Conservation (phyloP, 345 rosid species). For the Euphorbia pulcherrima region DNA sequence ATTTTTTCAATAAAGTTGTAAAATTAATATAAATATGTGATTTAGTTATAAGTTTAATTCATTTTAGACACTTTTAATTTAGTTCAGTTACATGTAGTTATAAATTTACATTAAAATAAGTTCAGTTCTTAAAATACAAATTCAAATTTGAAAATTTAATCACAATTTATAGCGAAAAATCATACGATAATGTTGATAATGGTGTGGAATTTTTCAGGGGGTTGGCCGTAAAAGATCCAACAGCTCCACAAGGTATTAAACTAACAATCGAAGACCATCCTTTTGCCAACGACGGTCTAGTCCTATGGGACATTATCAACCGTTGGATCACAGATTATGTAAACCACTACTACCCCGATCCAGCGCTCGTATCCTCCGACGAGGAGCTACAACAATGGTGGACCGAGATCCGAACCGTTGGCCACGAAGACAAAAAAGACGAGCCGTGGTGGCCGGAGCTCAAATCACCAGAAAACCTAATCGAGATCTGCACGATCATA, state of each 20-base stretch:
- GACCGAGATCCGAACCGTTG: slow-evolving; percentile 43
- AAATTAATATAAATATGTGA: no score
- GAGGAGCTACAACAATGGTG: slow-evolving; percentile 59
- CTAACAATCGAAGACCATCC: slow-evolving; percentile 57
- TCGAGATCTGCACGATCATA: slow-evolving; percentile 37
- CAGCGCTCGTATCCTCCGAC: slow-evolving; percentile 29
- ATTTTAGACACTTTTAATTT: no score
- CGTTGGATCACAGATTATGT: slow-evolving; percentile 47
- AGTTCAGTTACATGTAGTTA: no score
- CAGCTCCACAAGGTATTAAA: slow-evolving; percentile 46
- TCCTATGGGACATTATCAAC: slow-evolving; percentile 42
- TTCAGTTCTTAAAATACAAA: no score
- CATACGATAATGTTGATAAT: no score
- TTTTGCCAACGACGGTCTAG: slow-evolving; percentile 52
- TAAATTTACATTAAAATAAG: no score
- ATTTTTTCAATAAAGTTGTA: no score
- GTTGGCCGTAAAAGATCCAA: slow-evolving; percentile 49
- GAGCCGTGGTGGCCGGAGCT: slow-evolving; percentile 51
- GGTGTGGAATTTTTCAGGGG: slow-evolving; percentile 30
- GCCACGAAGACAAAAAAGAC: slow-evolving; percentile 52
- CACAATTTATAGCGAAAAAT: no score
- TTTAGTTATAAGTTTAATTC: no score
- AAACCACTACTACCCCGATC: slow-evolving; percentile 40
- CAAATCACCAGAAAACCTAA: slow-evolving; percentile 27
- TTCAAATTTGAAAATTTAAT: no score